These are phyloP conservation scores for Camptophora hylomeconis DNA, from an alignment of 2,329 filamentous ascomycete genomes.

Conservation along the genomic window DNA sequence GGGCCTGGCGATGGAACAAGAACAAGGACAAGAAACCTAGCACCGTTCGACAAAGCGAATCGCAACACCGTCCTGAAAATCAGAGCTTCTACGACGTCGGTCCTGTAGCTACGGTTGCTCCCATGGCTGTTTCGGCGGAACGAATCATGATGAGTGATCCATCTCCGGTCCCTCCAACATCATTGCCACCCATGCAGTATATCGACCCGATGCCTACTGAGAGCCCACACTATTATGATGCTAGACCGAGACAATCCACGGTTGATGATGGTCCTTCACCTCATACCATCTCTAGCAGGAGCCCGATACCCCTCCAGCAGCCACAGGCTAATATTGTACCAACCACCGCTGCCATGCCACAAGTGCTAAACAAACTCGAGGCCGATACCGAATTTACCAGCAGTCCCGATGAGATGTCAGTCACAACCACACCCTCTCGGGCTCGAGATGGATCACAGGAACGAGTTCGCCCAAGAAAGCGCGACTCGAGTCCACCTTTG, in stretches of 20 bases:
- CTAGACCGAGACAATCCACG: too few relatives aligned
- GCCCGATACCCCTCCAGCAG: constrained; percentile 57
- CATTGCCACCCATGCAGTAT: constrained; percentile 49
- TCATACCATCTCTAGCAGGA: constrained; percentile 6
- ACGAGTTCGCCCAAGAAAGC: constrained; percentile 3
- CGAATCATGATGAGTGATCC: constrained; percentile 1
- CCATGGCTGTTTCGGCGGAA: constrained; percentile 28
- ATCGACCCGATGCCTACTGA: constrained; percentile 33
- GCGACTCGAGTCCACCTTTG: constrained; percentile 22
- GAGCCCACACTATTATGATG: too few relatives aligned
- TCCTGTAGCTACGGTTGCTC: constrained; percentile 29
- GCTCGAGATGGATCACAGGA: too few relatives aligned
- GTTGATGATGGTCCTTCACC: constrained; percentile 1
- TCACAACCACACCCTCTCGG: too few relatives aligned
- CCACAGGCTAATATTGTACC: constrained; percentile 71
- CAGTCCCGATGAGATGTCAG: too few relatives aligned
- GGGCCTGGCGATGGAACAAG: constrained; percentile 48
- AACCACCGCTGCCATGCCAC: too few relatives aligned
- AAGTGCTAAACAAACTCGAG: too few relatives aligned
- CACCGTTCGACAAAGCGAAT: constrained; percentile 1
- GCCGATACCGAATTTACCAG: too few relatives aligned
- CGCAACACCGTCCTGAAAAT: constrained; percentile 15
- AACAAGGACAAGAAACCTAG: constrained; percentile 21
- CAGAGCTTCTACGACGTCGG: constrained; percentile 24
- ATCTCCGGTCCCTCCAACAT: constrained; percentile 35